phyloP scores from a whole-genome alignment of 345 rosid species.

The Salix suchowensis region DNA sequence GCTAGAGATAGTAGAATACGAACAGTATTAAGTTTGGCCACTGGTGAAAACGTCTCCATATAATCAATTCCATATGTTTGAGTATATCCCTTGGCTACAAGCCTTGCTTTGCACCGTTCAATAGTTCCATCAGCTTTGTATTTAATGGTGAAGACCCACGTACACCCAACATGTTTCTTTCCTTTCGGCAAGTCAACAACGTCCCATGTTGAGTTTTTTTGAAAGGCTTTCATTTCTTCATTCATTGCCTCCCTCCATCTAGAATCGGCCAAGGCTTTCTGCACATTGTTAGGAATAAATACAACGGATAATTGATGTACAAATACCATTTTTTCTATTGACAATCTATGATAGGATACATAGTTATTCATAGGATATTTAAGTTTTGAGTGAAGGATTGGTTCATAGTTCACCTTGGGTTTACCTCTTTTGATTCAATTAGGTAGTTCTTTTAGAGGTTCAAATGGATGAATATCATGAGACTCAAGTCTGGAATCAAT shows the following conservation, averaged over 20 bases:
- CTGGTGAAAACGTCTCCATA: not conserved
- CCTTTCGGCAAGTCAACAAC: not conserved
- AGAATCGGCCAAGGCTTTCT: not conserved
- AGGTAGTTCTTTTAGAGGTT: not conserved
- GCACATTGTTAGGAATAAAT: not conserved
- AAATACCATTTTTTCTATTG: not conserved
- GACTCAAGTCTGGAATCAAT: not conserved
- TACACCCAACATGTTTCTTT: not conserved
- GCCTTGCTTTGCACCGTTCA: not conserved
- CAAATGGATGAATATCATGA: not conserved
- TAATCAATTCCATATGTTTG: not conserved
- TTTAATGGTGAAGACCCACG: not conserved
- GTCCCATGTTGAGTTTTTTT: not conserved
- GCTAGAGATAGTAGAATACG: not conserved
- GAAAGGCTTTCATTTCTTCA: not conserved
- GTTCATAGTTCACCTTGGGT: not conserved
- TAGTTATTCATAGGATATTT: not conserved
- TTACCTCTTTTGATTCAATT: not conserved
- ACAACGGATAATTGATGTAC: not conserved
- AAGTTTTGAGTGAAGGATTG: accelerated
- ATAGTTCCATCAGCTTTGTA: not conserved
- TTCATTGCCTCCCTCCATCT: not conserved
- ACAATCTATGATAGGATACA: not conserved
- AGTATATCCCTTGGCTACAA: not conserved
- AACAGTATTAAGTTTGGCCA: not conserved